Conservation (phyloP, 495 filamentous ascomycete genomes). For the Aspergillus steynii region DNA sequence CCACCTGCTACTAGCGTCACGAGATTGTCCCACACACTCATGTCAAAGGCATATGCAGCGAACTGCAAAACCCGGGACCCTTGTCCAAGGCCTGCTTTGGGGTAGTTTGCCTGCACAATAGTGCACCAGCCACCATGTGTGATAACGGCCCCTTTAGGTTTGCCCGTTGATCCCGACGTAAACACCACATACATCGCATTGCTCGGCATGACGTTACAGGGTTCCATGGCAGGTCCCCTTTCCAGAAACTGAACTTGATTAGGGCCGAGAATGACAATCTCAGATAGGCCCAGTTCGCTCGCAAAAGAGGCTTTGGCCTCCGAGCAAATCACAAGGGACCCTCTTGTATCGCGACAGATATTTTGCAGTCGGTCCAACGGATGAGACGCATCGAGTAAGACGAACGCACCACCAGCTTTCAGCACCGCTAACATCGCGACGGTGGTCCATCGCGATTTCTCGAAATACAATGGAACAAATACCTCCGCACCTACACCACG, state of each 20-base stretch:
- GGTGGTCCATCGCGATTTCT: slow-evolving; percentile 33
- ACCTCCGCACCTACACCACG: slow-evolving; percentile 35
- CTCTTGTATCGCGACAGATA: slow-evolving; percentile 28
- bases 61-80: slow-evolving; percentile 49
- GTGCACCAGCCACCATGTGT: not conserved
- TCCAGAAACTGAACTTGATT: not conserved
- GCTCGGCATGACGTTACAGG: not conserved
- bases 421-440: slow-evolving; percentile 36
- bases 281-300: not conserved
- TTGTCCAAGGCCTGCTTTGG: slow-evolving; percentile 37
- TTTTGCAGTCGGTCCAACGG: slow-evolving; percentile 20
- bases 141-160: slow-evolving; percentile 41
- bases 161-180: slow-evolving; percentile 31
- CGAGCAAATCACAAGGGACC: not conserved
- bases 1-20: slow-evolving; percentile 39
- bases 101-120: slow-evolving; percentile 10
- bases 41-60: slow-evolving; percentile 44
- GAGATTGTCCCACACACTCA: slow-evolving; percentile 39
- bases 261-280: not conserved
- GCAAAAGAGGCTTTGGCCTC: not conserved
- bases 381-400: slow-evolving; percentile 25
- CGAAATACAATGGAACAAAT: not conserved
- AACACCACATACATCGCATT: not conserved
- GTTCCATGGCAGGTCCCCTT: not conserved
- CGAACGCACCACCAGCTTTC: slow-evolving; percentile 32